Evolutionary conservation across 2,329 filamentous ascomycete genomes (phyloP), one percentile per base, ranked within the genome.

Genomic region (Penicillium sp.): DNA sequence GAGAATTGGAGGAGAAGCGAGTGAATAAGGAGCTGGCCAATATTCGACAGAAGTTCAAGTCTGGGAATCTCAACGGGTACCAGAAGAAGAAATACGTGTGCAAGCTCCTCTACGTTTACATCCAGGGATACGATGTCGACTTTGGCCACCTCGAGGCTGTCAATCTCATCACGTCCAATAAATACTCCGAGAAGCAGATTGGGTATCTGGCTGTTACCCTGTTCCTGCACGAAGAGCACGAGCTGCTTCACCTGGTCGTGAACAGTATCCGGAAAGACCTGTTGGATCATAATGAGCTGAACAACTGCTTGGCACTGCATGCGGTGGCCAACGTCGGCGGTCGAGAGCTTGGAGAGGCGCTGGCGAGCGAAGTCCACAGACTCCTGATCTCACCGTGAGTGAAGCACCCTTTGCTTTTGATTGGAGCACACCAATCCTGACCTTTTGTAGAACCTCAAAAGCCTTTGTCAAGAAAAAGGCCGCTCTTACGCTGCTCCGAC

Each of bases 51-150:
- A 97, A 97, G 73, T 98, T 97, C 77, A 95, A 95, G 79, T 87
- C 93, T 69, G 90, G 89, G 55, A 93, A 80, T 65, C 76, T 98
- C 48, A 95, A 86, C 66, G 94, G 93, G 57, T 98, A 98, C 67
- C 89, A 96, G 77, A 96, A 94, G 78, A 98, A 98, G 80, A 98
- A 98, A 86, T 98, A 98, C 68, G 93, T 98, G 58, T 98, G 93
- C 87, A 98, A 98, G 83, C 82, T 98, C 58, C 78, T 98, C 52
- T 98, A 98, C 70, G 97, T 98, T 63, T 98, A 98, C 71, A 98
- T 98, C 50, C 81, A 98, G 56, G 93, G 93, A 40, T 98, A 93
- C 86, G 91, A 98, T 68, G 91, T 98, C 72, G 94, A 97, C 69
- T 98, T 98, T 70, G 93, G 93, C 46, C 93, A 98, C 67, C 82